Evolutionary conservation across 2,329 filamentous ascomycete genomes (phyloP).

Genomic region (Fusarium irregulare): DNA sequence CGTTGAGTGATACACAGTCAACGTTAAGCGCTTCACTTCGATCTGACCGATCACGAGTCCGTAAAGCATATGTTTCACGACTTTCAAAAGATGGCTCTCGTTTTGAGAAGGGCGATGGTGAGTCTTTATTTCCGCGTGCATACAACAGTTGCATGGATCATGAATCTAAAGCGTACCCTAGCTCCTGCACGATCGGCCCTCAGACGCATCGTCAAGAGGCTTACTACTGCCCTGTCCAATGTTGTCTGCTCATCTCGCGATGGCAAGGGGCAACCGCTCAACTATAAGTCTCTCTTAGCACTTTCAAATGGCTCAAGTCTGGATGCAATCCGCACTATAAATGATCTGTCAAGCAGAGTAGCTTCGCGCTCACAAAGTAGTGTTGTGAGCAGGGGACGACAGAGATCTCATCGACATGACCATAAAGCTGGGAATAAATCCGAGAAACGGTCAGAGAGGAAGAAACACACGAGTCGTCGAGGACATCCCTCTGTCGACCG

Average conservation of each 20-base stretch:
- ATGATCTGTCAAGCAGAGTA: slow-evolving; percentile 56
- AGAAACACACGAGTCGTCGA: slow-evolving; percentile 12
- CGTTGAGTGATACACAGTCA: slow-evolving; percentile 40
- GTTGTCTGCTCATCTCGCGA: slow-evolving; percentile 52
- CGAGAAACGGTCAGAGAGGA: slow-evolving; percentile 18
- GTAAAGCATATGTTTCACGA: slow-evolving; percentile 56
- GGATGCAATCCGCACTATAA: slow-evolving; percentile 63
- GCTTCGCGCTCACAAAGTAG: slow-evolving; percentile 32
- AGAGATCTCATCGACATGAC: slow-evolving; percentile 24
- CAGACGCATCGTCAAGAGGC: slow-evolving; percentile 55
- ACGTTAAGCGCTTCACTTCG: slow-evolving; percentile 53
- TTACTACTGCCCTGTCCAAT: slow-evolving; percentile 56
- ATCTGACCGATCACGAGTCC: slow-evolving; percentile 56
- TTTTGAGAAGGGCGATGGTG: slow-evolving; percentile 62
- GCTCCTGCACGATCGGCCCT: slow-evolving; percentile 55
- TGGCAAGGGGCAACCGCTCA: slow-evolving; percentile 49
- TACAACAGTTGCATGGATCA: slow-evolving; percentile 15
- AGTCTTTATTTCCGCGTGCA: slow-evolving; percentile 39
- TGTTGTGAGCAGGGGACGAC: slow-evolving; percentile 35
- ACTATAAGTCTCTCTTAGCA: slow-evolving; percentile 60
- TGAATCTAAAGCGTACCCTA: slow-evolving; percentile 40
- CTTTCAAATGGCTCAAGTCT: slow-evolving; percentile 60
- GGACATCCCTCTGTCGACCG: slow-evolving; percentile 16
- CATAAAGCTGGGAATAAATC: slow-evolving; percentile 14
- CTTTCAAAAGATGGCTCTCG: slow-evolving; percentile 55